phyloP scores from a whole-genome alignment of 768 basidiomycete genomes.

The Candolleomyces eurysporus region DNA sequence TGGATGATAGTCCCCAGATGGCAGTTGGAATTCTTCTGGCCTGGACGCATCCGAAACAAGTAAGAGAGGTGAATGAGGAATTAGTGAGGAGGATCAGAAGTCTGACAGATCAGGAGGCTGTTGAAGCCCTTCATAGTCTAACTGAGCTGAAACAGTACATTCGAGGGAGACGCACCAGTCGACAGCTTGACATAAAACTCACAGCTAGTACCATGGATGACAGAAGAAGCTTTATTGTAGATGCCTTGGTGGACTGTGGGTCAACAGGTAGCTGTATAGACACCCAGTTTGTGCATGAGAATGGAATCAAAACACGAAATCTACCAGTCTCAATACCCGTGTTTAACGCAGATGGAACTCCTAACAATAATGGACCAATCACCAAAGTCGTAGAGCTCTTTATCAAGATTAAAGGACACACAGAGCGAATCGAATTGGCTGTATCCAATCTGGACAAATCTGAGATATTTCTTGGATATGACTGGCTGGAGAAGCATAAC shows the following conservation, averaged over 20 bases:
- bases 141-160: neutral
- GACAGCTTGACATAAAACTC: neutral
- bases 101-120: neutral
- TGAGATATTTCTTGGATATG: slow-evolving; percentile 17
- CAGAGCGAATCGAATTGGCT: slow-evolving; percentile 15
- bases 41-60: neutral
- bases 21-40: neutral
- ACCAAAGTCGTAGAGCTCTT: slow-evolving; percentile 15
- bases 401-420: slow-evolving; percentile 18
- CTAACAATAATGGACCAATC: slow-evolving; percentile 18
- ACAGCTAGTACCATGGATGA: neutral
- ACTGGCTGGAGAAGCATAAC: slow-evolving; percentile 13
- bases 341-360: slow-evolving; percentile 19
- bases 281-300: neutral
- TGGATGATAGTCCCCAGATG: neutral
- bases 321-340: slow-evolving; percentile 14
- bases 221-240: neutral
- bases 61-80: neutral
- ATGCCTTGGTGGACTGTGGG: slow-evolving; percentile 10
- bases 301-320: neutral
- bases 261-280: slow-evolving; percentile 13
- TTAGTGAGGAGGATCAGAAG: neutral
- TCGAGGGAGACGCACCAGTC: neutral
- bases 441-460: slow-evolving; percentile 20
- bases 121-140: neutral